Conservation (phyloP, 176 grass and related monocot species). For the Cenchrus fungigraminus region DNA sequence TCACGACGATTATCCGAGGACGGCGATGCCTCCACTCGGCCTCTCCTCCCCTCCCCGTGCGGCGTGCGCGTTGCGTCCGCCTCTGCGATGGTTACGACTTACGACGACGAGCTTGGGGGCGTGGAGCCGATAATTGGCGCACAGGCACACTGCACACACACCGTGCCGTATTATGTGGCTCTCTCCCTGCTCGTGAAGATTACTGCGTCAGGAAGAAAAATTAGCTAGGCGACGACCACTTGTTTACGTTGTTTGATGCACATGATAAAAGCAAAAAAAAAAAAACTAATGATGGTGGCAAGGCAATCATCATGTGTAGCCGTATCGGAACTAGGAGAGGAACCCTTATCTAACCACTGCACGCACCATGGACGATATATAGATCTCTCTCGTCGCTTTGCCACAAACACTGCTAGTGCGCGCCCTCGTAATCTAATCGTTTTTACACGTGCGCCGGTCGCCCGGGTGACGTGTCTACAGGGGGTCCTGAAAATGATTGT, state of each 20-base stretch:
- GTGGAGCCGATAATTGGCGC: not conserved
- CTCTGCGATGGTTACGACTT: too few species aligned
- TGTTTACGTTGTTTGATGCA: not conserved
- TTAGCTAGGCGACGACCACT: too few species aligned
- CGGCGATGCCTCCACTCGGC: not conserved
- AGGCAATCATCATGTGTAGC: not conserved
- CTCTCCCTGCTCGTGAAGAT: too few species aligned
- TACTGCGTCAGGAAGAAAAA: not conserved
- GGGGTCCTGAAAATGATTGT: constrained; percentile 42
- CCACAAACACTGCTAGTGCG: not conserved
- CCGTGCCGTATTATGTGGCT: not conserved
- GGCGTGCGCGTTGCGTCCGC: too few species aligned
- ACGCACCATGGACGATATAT: not conserved
- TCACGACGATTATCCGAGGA: not conserved
- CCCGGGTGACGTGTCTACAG: constrained; percentile 17
- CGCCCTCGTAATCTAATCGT: constrained; percentile 23
- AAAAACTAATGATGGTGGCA: not conserved
- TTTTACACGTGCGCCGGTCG: constrained; percentile 43
- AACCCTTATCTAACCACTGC: constrained; percentile 14
- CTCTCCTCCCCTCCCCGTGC: too few species aligned
- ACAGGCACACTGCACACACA: not conserved
- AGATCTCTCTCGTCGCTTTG: not conserved
- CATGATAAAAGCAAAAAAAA: not conserved
- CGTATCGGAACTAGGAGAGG: constrained; percentile 26
- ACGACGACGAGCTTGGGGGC: too few species aligned